These are phyloP conservation scores for Daucus carota DNA, from an alignment of 129 eudicot species.

Conservation along the genomic window DH1_v3.0 NC_030382.2:44480001-44480500, in stretches of 20 bases:
- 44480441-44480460: neutral
- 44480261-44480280: neutral
- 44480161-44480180: neutral
- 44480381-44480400: too few relatives aligned
- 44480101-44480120: slow-evolving; percentile 60
- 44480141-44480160: slow-evolving; percentile 22
- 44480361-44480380: too few relatives aligned
- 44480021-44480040: slow-evolving; percentile 49
- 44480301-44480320: too few relatives aligned
- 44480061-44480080: slow-evolving; percentile 34
- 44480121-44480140: slow-evolving; percentile 29
- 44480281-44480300: neutral
- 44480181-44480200: too few relatives aligned
- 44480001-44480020: slow-evolving; percentile 37
- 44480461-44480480: neutral
- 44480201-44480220: too few relatives aligned
- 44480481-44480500: neutral
- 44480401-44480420: neutral
- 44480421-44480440: neutral
- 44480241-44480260: too few relatives aligned
- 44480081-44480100: slow-evolving; percentile 44
- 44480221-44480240: too few relatives aligned
- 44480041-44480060: slow-evolving; percentile 33
- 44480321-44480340: too few relatives aligned
- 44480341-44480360: too few relatives aligned